Evolutionary conservation across 352 stramenopile genomes (phyloP), one percentile per base, ranked within the genome.

Genomic region (Pythium myriotylum): DNA sequence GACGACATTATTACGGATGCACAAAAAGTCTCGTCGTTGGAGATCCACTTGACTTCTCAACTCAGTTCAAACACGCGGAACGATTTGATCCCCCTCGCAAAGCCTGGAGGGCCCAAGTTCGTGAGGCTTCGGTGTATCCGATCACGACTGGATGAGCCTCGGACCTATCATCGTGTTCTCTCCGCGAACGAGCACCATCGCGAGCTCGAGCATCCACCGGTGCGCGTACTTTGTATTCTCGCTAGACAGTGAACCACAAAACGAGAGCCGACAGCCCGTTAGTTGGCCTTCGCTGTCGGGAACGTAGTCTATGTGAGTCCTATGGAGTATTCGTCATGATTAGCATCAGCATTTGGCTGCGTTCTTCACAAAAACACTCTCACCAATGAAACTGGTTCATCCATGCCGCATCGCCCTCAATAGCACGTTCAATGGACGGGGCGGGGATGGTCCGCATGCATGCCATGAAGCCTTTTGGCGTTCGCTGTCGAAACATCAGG

Each of bases 371-470:
- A 10, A 35, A 10, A 10, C 29, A 35, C 29, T 10, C 32, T 10
- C 32, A 60, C 56, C 56, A 64, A 19, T 64, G 42, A 48, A 64
- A 64, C 9, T 64, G 40, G 37, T 26, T 50, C 56, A 64, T 55
- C 56, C 56, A 64, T 2, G 39, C 56, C 22, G 17, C 29, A 14
- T 64, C 29, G 29, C 48, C 24, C 4, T 52, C 24, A 23, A 64
- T 26, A 12, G 16, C 35, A 19, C 35, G 29, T 39, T 64, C 46
- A 19, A 64, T 64, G 12, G n/a, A 37, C 2, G 56, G 46, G 13
- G 47, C n/a, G 7, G 46, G 35, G 5, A 57, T 24, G 10, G 56
- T 64, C 14, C 45, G 56, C 39, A 57, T 45, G 26, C 46, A 57
- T 6, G 24, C 39, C 56, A 64, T 56, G 33, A 42, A 57, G 13